Base-by-base conservation (phyloP, 1,284 basidiomycete species). In the Ganoderma lucidum region DNA sequence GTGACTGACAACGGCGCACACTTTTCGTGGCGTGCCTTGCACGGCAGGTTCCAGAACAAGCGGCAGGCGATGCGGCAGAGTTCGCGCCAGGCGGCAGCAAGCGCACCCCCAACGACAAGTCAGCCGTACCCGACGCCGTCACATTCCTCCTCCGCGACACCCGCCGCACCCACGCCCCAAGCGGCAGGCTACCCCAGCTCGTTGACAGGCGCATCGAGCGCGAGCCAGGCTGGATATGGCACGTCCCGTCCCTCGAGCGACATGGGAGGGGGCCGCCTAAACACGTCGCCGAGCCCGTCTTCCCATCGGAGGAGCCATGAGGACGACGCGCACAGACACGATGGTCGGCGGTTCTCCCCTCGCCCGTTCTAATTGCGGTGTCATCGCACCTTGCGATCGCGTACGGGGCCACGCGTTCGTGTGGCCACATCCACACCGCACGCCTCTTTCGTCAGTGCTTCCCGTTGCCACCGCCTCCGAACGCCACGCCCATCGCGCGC, bases 21-120 rank as follows among this genome's bases (percentile, higher is more conserved):
- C 66, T 53, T 42, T 42, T 17, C 58, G 41, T 35, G 55, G n/a
- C 66, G 48, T 64, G 42, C 65, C 48, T 48, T 63, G n/a, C 35
- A 58, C 62, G 56, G 64, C 71, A 94, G 92, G 92, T 94, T 94
- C 82, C 93, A 94, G 82, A 94, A 94, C 77, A 93, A 93, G 81
- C 85, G 93, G 66, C 93, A 94, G 78, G 88, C 91, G 19, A 91
- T 90, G 88, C 86, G 92, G 66, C 91, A 93, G 80, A 91, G 89
- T 17, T 88, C 88, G 72, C 89, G 91, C 64, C 88, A 91, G 76
- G 83, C 88, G 55, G 84, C 86, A 6, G 82, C 82, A 68, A 76
- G 84, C 60, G 75, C 78, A 37, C 75, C 80, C 63, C 81, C 84
- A 19, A 79, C 81, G 53, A 78, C 85, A 62, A 86, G 87, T 70